Percentiles rank a stretch among this genome's conserved stretches.
Evolutionary conservation across 257 asterid genomes (phyloP).

Genomic region (Verbascum thapsus): DNA sequence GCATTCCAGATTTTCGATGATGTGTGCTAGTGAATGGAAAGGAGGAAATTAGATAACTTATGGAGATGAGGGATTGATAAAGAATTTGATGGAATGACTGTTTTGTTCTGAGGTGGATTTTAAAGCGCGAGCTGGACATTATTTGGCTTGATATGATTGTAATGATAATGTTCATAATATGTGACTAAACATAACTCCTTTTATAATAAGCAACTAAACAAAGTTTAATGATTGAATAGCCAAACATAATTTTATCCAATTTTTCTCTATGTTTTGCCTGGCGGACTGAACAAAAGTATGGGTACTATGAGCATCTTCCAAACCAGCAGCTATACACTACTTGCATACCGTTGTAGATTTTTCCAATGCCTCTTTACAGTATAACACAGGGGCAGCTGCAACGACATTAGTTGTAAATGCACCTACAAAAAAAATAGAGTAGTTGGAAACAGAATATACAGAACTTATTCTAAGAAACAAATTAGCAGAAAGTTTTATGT

Average conservation of each 20-base stretch:
- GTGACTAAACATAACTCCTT: neutral
- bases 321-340: conserved; percentile 11
- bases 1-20: neutral
- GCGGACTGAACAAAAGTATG: neutral
- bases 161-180: too few relatives aligned
- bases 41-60: neutral
- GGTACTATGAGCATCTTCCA: neutral
- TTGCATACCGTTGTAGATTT: conserved; percentile 71
- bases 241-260: neutral
- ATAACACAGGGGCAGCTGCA: conserved; percentile 96
- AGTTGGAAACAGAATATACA: conserved; percentile 14
- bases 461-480: conserved; percentile 2
- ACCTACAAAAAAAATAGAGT: conserved; percentile 50
- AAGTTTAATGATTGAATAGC: neutral
- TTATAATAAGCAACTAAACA: neutral
- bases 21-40: neutral
- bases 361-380: conserved; percentile 76
- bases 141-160: neutral
- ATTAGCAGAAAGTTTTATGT: neutral
- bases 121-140: neutral
- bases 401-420: conserved; percentile 86
- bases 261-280: conserved; percentile 1
- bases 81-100: too few relatives aligned
- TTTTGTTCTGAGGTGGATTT: too few relatives aligned
- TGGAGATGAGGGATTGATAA: neutral